A percentile compares a stretch with the other conserved stretches of the same genome.
Conservation (phyloP, 352 stramenopile species). For the Globisporangium rhizosaccharum region DNA sequence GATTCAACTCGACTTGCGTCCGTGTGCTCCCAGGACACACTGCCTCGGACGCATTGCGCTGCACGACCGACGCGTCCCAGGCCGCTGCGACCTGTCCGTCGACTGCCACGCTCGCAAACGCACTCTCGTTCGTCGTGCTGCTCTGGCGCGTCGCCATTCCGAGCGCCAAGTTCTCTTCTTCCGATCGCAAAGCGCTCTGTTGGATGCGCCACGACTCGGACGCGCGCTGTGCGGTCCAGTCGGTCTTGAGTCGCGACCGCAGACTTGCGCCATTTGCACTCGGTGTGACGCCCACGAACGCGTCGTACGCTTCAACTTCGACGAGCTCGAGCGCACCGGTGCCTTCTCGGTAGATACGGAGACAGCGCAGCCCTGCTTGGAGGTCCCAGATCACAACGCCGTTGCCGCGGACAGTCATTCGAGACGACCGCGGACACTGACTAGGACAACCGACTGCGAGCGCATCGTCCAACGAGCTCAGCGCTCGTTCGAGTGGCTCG, state of each 20-base stretch:
- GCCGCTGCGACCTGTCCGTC: conserved; percentile 26
- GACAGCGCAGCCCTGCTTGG: conserved; percentile 29
- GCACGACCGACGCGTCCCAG: conserved; percentile 40
- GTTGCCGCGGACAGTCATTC: conserved; percentile 22
- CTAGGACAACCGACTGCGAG: conserved; percentile 33
- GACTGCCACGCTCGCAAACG: conserved; percentile 42
- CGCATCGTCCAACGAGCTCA: conserved; percentile 17
- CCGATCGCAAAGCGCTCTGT: conserved; percentile 40
- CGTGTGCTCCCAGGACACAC: conserved; percentile 42
- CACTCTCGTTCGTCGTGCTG: conserved; percentile 31
- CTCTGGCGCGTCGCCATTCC: conserved; percentile 63
- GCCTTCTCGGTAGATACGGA: conserved; percentile 53
- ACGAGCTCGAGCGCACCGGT: conserved; percentile 25
- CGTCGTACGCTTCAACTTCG: conserved; percentile 51
- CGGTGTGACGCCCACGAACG: conserved; percentile 36
- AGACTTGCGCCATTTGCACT: conserved; percentile 39
- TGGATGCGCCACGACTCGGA: conserved; percentile 49
- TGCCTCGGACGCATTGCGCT: neutral
- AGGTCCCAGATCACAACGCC: conserved; percentile 44
- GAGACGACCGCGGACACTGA: conserved; percentile 27
- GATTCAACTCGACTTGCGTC: conserved; percentile 27
- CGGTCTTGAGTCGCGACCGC: conserved; percentile 37
- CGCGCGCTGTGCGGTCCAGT: conserved; percentile 31
- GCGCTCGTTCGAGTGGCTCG: conserved; percentile 13
- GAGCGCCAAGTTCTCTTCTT: conserved; percentile 54